These are phyloP conservation scores for Eragrostis curvula DNA, from an alignment of 176 grass and related monocot genomes.

Conservation along the genomic window DNA sequence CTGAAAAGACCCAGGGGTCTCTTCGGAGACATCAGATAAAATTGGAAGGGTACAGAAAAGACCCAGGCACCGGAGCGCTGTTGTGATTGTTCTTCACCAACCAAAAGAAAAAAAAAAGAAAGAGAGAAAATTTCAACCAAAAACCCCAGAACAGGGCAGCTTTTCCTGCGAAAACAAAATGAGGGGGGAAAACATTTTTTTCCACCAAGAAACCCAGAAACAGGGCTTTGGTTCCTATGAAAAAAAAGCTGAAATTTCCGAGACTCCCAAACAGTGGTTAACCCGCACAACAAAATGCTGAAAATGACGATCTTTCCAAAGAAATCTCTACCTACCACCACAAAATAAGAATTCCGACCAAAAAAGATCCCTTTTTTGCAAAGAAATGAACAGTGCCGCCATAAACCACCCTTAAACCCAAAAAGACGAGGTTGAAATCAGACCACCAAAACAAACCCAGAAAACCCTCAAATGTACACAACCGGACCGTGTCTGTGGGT, in stretches of 20 bases:
- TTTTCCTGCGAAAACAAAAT: neutral
- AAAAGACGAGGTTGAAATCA: neutral
- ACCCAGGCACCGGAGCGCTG: neutral
- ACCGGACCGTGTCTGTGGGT: neutral
- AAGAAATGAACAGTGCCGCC: neutral
- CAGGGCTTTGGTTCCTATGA: neutral
- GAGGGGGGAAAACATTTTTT: neutral
- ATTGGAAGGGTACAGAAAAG: neutral
- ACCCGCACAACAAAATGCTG: neutral
- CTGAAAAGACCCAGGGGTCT: neutral
- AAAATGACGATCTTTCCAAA: neutral
- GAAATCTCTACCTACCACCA: neutral
- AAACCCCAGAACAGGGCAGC: neutral
- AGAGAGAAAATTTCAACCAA: neutral
- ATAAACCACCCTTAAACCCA: slow-evolving; percentile 1
- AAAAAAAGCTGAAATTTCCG: neutral
- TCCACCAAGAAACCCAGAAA: neutral
- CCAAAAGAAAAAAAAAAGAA: neutral
- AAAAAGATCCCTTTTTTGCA: neutral
- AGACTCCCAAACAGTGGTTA: neutral
- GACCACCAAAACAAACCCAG: neutral
- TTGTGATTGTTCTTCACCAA: neutral
- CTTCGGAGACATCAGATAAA: too few relatives aligned
- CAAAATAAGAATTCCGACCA: neutral
- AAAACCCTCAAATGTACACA: neutral